These are phyloP conservation scores for Backusella circina DNA, from an alignment of 192 early-diverging fungal species.

Conservation along the genomic window DNA sequence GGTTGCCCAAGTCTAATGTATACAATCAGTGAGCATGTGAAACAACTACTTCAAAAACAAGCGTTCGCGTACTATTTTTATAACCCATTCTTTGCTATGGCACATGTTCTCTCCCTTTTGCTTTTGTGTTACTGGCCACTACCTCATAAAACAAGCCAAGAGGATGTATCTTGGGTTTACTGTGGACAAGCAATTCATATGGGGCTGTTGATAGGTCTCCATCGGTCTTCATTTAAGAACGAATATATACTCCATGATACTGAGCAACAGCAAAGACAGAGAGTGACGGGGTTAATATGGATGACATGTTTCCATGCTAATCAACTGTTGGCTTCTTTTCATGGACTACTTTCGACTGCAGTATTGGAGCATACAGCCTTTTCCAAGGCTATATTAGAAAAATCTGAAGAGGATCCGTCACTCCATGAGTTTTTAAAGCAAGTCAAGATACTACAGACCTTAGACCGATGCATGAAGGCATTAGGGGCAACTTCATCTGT, in stretches of 20 bases:
- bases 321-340: slow-evolving; percentile 12
- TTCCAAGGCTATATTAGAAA: not conserved
- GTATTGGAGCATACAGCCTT: not conserved
- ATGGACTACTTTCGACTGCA: slow-evolving; percentile 16
- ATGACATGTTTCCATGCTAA: slow-evolving; percentile 18
- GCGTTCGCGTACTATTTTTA: slow-evolving; percentile 16
- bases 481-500: not conserved
- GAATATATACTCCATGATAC: slow-evolving; percentile 9
- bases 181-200: slow-evolving; percentile 21
- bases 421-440: slow-evolving; percentile 15
- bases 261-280: not conserved
- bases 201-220: slow-evolving; percentile 16
- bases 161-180: slow-evolving; percentile 23
- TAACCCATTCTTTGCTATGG: slow-evolving; percentile 14
- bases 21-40: slow-evolving; percentile 4
- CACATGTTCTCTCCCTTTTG: slow-evolving; percentile 15
- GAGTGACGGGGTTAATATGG: slow-evolving; percentile 10
- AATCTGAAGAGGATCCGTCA: not conserved
- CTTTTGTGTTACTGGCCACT: slow-evolving; percentile 23
- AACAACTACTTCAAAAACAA: slow-evolving; percentile 6
- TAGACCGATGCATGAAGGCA: slow-evolving; percentile 14
- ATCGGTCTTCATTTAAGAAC: slow-evolving; percentile 9
- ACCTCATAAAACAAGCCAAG: slow-evolving; percentile 15
- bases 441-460: slow-evolving; percentile 13
- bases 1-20: not conserved